A percentile compares a stretch with the other conserved stretches of the same genome.
These are phyloP conservation scores for Cardamine resedifolia DNA, from an alignment of 345 rosid species.

Conservation along the genomic window DNA sequence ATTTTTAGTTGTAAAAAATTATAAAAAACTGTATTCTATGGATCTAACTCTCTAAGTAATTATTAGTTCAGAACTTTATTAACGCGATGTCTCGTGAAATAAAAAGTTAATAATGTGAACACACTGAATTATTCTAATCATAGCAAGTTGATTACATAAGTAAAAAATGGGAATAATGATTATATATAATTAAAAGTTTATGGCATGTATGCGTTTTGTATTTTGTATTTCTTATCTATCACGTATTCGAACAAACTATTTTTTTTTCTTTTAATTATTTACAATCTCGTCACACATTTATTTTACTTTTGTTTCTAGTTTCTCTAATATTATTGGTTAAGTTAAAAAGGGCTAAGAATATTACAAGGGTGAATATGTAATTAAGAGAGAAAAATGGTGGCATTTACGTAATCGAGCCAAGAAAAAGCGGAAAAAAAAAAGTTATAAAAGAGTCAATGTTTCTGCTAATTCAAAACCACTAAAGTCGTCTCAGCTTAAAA, in stretches of 20 bases:
- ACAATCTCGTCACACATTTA: neutral
- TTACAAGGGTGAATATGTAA: conserved; percentile 24
- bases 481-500: conserved; percentile 47
- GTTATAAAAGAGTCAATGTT: conserved; percentile 22
- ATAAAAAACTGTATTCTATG: neutral
- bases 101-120: conserved; percentile 5
- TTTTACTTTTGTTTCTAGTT: neutral
- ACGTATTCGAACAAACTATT: neutral
- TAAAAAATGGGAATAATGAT: neutral
- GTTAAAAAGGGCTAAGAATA: conserved; percentile 4
- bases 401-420: neutral
- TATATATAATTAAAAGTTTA: neutral
- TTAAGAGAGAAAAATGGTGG: conserved; percentile 16
- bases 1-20: neutral
- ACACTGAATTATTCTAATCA: conserved; percentile 9
- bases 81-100: neutral
- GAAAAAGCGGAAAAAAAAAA: conserved; percentile 15
- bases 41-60: conserved; percentile 16
- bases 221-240: neutral
- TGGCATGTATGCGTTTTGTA: neutral
- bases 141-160: conserved; percentile 23
- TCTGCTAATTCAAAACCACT: conserved; percentile 36
- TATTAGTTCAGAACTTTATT: conserved; percentile 21
- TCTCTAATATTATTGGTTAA: neutral
- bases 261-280: neutral